Base-by-base conservation (phyloP, 2,329 filamentous ascomycete genomes). In the Fusarium robinianum region DNA sequence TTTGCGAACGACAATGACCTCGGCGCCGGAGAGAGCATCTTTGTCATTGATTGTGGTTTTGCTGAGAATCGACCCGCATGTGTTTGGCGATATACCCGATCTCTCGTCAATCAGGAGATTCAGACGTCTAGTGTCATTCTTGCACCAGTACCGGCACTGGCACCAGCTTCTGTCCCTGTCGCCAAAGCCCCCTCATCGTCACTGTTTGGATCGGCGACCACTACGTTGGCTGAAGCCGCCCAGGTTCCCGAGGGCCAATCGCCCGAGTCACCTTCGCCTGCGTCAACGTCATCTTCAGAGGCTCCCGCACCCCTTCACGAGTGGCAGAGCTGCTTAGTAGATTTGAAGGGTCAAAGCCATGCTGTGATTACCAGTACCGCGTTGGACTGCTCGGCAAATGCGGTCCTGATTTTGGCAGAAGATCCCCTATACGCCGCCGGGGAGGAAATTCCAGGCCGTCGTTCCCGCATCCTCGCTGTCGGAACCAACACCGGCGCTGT, bases 1-100 rank as follows among this genome's bases (percentile, higher is more conserved):
- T 97, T 96, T 68, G 87, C 87, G 26, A 83, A 81, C 14, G 88
- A 91, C 54, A 87, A 94, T 67, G 80, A 81, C n/a, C 74, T 81
- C 41, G 81, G 84, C 34, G 85, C 84, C 17, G 90, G 90, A 14
- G 92, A 96, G 67, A 78, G 77, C 11, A 72, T 95, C 25, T 75
- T 95, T 17, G 78, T 95, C 3, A 76, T 96, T 32, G 77, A 82
- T 22, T 87, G 85, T 59, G 90, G 88, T 1, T 67, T 83, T n/a
- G 80, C 81, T 18, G 80, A 87, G 50, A 76, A 75, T 6, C 69
- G 73, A 21, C 67, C 68, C 9, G 64, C 75, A 14, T 53, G 66
- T 6, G 60, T 82, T 11, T 65, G 60, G 30, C 75, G 78, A 29
- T 77, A 72, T 46, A 68, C 65, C 17, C 70, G 76, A 49, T 66